Evolutionary conservation across 2,329 filamentous ascomycete species (phyloP).

Genomic region (Phoma sp.): DNA sequence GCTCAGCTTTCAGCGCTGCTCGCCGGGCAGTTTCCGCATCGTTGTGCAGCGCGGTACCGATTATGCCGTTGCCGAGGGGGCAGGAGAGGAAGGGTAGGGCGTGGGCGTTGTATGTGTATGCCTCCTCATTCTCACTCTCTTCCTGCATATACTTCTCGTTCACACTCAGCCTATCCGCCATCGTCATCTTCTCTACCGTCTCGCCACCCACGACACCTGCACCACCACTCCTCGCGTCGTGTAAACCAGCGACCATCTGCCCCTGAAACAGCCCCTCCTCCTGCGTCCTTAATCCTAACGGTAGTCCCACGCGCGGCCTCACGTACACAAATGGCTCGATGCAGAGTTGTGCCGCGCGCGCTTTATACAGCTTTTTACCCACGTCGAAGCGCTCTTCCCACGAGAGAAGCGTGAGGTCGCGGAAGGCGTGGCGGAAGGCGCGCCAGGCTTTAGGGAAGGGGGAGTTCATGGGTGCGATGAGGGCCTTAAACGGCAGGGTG

Average conservation of each 20-base stretch:
- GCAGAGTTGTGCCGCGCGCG: slow-evolving; percentile 19
- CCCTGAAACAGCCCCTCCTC: slow-evolving; percentile 3
- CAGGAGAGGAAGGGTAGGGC: slow-evolving; percentile 20
- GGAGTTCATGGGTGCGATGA: slow-evolving; percentile 42
- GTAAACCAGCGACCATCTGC: too few relatives aligned
- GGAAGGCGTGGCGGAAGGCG: slow-evolving; percentile 51
- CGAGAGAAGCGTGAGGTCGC: slow-evolving; percentile 47
- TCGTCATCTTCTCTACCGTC: too few relatives aligned
- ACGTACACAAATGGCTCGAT: slow-evolving; percentile 42
- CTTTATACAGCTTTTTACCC: slow-evolving; percentile 27
- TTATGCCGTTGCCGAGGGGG: slow-evolving; percentile 5
- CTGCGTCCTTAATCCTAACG: slow-evolving; percentile 22
- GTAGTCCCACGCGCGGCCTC: slow-evolving; percentile 24
- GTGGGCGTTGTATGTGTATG: slow-evolving; percentile 19
- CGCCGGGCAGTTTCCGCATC: not conserved
- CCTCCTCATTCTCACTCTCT: slow-evolving; percentile 3
- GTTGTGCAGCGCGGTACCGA: slow-evolving; percentile 10
- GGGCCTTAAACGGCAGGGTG: slow-evolving; percentile 21
- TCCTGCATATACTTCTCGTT: too few relatives aligned
- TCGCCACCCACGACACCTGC: too few relatives aligned
- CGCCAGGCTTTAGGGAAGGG: slow-evolving; percentile 44
- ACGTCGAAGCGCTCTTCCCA: slow-evolving; percentile 53
- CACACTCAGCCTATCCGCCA: too few relatives aligned
- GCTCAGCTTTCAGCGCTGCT: not conserved
- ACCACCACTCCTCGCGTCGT: too few relatives aligned